Evolutionary conservation across 2,329 filamentous ascomycete genomes (phyloP).

Genomic region (Penicillium sp.): DNA sequence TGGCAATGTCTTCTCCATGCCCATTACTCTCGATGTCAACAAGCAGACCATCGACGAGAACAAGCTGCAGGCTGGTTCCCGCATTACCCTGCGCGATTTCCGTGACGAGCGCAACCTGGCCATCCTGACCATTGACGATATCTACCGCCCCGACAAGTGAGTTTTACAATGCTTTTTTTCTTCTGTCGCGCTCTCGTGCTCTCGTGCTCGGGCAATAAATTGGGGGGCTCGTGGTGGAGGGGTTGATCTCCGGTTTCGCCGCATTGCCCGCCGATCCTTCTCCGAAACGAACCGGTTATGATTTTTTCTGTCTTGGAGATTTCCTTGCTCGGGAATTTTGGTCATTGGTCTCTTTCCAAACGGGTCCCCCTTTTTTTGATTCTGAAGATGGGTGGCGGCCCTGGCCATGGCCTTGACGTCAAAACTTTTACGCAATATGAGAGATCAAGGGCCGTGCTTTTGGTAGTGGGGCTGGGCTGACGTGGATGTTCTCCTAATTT

Average conservation of each 20-base stretch:
- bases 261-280: background rate
- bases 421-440: conserved; percentile 12
- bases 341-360: background rate
- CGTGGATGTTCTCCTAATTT: conserved; percentile 24
- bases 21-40: conserved; percentile 87
- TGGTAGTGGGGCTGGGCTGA: conserved; percentile 24
- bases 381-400: background rate
- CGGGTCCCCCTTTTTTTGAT: background rate
- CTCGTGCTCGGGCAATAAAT: background rate
- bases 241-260: background rate
- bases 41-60: conserved; percentile 72
- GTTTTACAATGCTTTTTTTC: conserved; percentile 33
- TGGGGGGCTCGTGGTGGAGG: background rate
- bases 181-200: background rate
- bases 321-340: background rate
- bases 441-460: conserved; percentile 13
- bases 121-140: conserved; percentile 91
- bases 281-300: background rate
- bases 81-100: conserved; percentile 89
- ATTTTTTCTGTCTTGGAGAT: background rate
- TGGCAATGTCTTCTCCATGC: conserved; percentile 93
- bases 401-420: background rate
- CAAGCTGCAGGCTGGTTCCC: conserved; percentile 74
- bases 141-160: conserved; percentile 95
- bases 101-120: conserved; percentile 94